Percentiles rank a stretch among this genome's conserved stretches.
Evolutionary conservation across 2,329 filamentous ascomycete species (phyloP).

Genomic region (Arthrobotrys sphaeroides): DNA sequence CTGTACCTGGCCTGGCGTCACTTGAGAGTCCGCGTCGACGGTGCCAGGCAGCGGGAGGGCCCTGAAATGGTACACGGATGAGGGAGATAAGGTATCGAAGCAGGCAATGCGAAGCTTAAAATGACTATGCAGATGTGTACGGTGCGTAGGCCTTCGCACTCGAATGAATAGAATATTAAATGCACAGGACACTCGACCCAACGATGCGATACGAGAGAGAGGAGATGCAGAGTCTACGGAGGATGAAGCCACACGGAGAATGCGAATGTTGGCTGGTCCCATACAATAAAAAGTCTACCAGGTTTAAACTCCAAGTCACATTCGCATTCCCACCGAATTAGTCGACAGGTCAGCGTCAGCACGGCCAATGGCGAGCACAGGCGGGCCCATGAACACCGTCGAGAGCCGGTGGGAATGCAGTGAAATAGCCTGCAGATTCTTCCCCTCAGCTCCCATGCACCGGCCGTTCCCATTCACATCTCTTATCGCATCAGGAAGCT

Average conservation of each 20-base stretch:
- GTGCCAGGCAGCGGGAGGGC: not conserved
- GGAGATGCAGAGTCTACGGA: not conserved
- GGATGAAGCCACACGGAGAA: not conserved
- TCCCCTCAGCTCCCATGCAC: no score
- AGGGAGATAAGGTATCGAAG: not conserved
- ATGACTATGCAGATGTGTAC: not conserved
- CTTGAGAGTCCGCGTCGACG: not conserved
- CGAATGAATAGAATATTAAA: not conserved
- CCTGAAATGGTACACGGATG: not conserved
- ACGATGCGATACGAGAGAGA: not conserved
- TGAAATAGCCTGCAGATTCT: conserved; percentile 17
- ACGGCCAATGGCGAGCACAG: conserved; percentile 32
- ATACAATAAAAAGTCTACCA: not conserved
- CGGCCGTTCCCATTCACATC: no score
- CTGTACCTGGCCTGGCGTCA: not conserved
- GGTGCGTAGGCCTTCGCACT: not conserved
- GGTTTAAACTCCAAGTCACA: conserved; percentile 25
- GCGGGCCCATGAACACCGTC: conserved; percentile 16
- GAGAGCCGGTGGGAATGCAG: not conserved
- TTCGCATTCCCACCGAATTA: not conserved
- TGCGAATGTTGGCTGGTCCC: not conserved
- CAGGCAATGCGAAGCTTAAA: not conserved
- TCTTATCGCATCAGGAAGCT: conserved; percentile 52
- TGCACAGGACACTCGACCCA: not conserved
- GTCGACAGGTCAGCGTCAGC: not conserved